A percentile compares a stretch with the other conserved stretches of the same genome.
These are phyloP conservation scores for Diplodia sapinea DNA, from an alignment of 2,329 filamentous ascomycete species.

Conservation along the genomic window DNA sequence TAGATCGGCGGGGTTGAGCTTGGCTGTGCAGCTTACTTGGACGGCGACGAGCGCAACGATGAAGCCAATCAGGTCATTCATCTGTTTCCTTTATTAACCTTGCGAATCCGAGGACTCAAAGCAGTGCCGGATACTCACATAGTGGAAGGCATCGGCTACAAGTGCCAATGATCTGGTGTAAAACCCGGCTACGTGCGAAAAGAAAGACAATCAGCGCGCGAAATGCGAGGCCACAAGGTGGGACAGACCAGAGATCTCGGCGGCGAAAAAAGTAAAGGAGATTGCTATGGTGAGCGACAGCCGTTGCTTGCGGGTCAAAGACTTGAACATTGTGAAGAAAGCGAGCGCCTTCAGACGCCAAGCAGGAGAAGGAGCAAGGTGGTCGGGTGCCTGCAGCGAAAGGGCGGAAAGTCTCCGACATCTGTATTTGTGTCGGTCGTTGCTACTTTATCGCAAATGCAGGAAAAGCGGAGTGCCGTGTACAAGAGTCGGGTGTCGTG, in stretches of 20 bases:
- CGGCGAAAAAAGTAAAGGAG: constrained; percentile 54
- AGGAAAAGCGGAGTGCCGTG: not conserved
- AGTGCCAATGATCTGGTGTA: constrained; percentile 74
- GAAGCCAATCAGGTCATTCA: constrained; percentile 75
- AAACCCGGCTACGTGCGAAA: constrained; percentile 61
- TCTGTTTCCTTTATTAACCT: constrained; percentile 47
- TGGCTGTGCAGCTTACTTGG: constrained; percentile 54
- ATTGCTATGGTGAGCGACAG: constrained; percentile 52
- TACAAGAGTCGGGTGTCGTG: not conserved
- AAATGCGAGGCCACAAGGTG: not conserved
- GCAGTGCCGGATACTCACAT: constrained; percentile 57
- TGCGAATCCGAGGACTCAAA: not conserved
- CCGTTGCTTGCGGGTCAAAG: constrained; percentile 40
- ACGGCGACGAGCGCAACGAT: constrained; percentile 69
- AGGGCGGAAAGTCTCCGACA: not conserved
- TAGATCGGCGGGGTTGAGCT: constrained; percentile 1
- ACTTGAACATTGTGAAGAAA: constrained; percentile 13
- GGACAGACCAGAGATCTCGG: constrained; percentile 53
- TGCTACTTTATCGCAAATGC: not conserved
- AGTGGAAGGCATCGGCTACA: constrained; percentile 79
- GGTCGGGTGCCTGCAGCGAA: not conserved
- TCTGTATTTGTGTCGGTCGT: not conserved
- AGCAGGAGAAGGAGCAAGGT: not conserved
- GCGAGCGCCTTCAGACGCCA: not conserved
- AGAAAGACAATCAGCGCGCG: constrained; percentile 27